Evolutionary conservation across 2,329 filamentous ascomycete genomes (phyloP).

Genomic region (Phialophora verrucosa): DNA sequence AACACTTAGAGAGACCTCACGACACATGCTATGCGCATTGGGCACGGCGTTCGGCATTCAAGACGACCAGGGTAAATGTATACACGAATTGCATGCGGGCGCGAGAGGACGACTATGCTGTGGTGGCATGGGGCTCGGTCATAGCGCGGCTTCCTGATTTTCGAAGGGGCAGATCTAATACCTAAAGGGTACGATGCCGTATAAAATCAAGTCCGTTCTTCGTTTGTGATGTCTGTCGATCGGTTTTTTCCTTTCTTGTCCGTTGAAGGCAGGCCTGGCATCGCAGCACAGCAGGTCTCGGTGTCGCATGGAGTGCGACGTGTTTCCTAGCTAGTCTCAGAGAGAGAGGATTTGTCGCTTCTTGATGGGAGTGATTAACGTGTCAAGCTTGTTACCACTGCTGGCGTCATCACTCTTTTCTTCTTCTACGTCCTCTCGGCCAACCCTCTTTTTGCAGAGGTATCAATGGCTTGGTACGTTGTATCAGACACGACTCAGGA

Average conservation of each 20-base stretch:
- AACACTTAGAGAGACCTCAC: conserved; percentile 62
- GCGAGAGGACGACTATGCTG: neutral
- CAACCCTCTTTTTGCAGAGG: neutral
- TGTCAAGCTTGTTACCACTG: neutral
- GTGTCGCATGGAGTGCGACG: neutral
- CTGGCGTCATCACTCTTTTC: neutral
- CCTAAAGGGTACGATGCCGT: neutral
- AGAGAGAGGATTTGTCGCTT: neutral
- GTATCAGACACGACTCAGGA: neutral
- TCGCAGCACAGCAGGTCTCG: neutral
- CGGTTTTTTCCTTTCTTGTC: neutral
- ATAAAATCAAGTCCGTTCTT: neutral
- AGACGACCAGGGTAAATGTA: conserved; percentile 6
- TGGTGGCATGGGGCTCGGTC: neutral
- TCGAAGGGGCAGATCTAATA: neutral
- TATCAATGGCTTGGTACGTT: neutral
- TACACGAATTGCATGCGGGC: conserved; percentile 4
- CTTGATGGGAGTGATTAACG: neutral
- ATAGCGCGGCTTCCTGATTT: neutral
- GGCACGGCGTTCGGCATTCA: conserved; percentile 13
- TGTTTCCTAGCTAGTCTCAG: too few relatives aligned
- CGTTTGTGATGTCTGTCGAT: neutral
- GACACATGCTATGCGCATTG: conserved; percentile 7
- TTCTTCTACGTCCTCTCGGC: neutral
- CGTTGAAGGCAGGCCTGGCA: neutral